A percentile compares a stretch with the other conserved stretches of the same genome.
These are phyloP conservation scores for Cnidoscolus chayamansa DNA, from an alignment of 441 rosid species.

Conservation along the genomic window DNA sequence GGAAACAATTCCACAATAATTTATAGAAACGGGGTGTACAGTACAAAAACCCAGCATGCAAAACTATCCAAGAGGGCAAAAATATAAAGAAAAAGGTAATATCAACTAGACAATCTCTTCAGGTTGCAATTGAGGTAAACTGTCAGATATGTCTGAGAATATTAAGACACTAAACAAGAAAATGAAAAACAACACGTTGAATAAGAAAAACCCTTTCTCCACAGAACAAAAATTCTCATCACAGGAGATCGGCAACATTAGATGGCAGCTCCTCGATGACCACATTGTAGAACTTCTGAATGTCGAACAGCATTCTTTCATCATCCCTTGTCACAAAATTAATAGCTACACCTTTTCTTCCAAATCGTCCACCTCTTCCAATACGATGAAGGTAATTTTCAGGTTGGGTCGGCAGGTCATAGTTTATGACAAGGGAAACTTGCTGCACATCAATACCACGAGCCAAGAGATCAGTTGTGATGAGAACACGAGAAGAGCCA, in stretches of 20 bases:
- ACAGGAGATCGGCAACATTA: conserved; percentile 71
- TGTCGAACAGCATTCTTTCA: conserved; percentile 68
- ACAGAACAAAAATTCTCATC: conserved; percentile 30
- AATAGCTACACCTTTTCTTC: conserved; percentile 75
- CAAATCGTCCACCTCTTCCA: conserved; percentile 73
- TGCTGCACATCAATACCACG: conserved; percentile 85
- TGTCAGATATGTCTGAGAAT: conserved; percentile 37
- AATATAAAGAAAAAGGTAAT: conserved; percentile 2
- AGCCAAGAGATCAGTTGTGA: conserved; percentile 73
- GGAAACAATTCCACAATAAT: not conserved
- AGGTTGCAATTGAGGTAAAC: conserved; percentile 31
- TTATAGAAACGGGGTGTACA: conserved; percentile 11
- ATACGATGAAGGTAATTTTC: conserved; percentile 85
- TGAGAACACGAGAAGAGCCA: conserved; percentile 75
- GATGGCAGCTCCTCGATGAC: conserved; percentile 64
- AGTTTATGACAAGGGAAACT: conserved; percentile 74
- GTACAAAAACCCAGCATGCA: conserved; percentile 30
- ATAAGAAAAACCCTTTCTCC: conserved; percentile 27
- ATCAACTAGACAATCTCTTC: conserved; percentile 22
- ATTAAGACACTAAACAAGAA: conserved; percentile 20
- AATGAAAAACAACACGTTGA: conserved; percentile 18
- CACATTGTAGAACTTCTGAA: conserved; percentile 80
- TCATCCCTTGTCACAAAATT: conserved; percentile 67
- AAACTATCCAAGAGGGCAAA: conserved; percentile 23
- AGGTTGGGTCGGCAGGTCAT: conserved; percentile 74